Evolutionary conservation across 371 early-diverging fungal genomes (phyloP), one percentile per base, ranked within the genome.

Genomic region (Neoconidiobolus thromboides): DNA sequence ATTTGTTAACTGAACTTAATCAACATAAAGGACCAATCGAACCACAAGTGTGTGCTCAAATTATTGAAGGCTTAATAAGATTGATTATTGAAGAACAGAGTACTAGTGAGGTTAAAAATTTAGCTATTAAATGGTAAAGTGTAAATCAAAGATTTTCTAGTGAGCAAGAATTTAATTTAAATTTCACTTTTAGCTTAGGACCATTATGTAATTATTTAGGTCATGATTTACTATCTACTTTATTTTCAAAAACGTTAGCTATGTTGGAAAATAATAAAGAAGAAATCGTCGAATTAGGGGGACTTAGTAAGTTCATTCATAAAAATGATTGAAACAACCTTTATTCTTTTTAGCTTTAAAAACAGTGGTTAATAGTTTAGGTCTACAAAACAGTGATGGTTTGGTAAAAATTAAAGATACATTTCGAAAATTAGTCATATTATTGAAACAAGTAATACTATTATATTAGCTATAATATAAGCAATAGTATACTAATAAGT

Each of bases 91-190:
- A 94, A 71, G 76, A 78, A 62, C 91, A 91, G 12, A 37, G 38
- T 26, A 26, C 12, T 64, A 81, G 87, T 55, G 91, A 94, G 70
- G 93, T 94, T 9, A 93, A 92, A 69, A 93, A 89, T 68, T 65
- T 90, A 64, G 91, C 93, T 15, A 86, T 89, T 42, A 91, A 91
- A 68, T 86, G 88, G 88, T 80, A 74, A 26, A 26, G 42, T 10
- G 1, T n/a, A 1, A 10, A 10, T 26, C 36, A 43, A 36, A 43
- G 39, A 49, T 50, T n/a, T 9, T 14, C 42, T 9, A 10, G 1
- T 14, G 26, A 26, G 26, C 26, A 40, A 3, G 39, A 40, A 44
- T 36, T 14, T 15, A 61, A n/a, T 55, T 52, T 38, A 57, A 15
- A 10, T 37, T 26, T 42, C 2, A 26, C 26, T 26, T 26, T 26